Percentiles rank a stretch among this genome's conserved stretches.
Evolutionary conservation across 805 yeast genomes (phyloP).

Genomic region (Clavispora fructus): DNA sequence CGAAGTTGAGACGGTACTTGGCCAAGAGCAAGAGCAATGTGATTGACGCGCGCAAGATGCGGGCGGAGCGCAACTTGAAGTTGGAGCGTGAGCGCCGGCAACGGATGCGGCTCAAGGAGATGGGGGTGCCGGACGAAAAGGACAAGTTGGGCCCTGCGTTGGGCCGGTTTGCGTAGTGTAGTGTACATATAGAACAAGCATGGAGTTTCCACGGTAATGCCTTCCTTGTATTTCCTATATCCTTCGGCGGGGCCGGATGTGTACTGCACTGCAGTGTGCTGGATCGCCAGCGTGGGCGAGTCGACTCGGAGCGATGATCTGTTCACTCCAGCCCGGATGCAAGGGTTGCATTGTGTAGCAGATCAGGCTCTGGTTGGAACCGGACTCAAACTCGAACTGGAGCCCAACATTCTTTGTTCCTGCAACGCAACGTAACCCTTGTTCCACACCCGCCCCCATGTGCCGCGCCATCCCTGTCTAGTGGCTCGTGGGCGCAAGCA

Average conservation of each 20-base stretch:
- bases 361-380: too few species aligned
- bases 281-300: too few species aligned
- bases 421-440: too few species aligned
- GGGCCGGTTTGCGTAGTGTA: constrained; percentile 11
- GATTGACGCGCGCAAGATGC: constrained; percentile 75
- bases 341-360: too few species aligned
- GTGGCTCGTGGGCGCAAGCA: constrained; percentile 27
- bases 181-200: background rate
- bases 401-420: too few species aligned
- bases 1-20: constrained; percentile 72
- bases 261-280: too few species aligned
- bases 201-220: background rate
- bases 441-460: too few species aligned
- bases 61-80: constrained; percentile 68
- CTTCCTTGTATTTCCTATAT: background rate
- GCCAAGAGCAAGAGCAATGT: constrained; percentile 83
- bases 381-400: too few species aligned
- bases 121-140: constrained; percentile 16
- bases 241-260: background rate
- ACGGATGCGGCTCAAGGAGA: constrained; percentile 18
- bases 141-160: constrained; percentile 16
- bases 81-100: constrained; percentile 69
- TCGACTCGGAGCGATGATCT: too few species aligned
- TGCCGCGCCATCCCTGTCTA: too few species aligned
- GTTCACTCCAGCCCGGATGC: too few species aligned